Percentiles rank a stretch among this genome's conserved stretches.
Evolutionary conservation across 1,284 basidiomycete genomes (phyloP).

Genomic region (Erythrobasidium hasegawianum): DNA sequence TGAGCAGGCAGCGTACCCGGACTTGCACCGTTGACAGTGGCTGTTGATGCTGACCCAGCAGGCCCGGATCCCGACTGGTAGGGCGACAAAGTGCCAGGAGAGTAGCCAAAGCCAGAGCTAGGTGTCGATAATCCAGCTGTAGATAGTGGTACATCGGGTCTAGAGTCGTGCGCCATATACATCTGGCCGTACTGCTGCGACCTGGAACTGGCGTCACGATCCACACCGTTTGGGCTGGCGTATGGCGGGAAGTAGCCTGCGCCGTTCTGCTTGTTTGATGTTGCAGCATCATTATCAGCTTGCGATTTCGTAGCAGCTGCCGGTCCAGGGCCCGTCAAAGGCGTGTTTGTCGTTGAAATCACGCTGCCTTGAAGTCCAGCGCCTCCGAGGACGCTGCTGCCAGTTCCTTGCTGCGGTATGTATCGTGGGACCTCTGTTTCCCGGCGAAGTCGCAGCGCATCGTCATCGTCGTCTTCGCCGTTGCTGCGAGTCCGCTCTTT

Average conservation of each 20-base stretch:
- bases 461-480: too few relatives aligned
- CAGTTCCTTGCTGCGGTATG: constrained; percentile 12
- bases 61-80: background rate
- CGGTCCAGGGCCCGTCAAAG: background rate
- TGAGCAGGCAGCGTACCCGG: too few relatives aligned
- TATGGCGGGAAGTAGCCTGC: background rate
- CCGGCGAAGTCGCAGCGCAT: constrained; percentile 8
- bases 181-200: too few relatives aligned
- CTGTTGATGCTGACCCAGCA: background rate
- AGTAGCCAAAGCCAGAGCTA: background rate
- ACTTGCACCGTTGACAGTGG: background rate
- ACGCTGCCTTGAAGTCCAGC: background rate
- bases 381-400: constrained; percentile 5
- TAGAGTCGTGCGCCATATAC: background rate
- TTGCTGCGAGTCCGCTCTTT: too few relatives aligned
- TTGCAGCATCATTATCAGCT: too few relatives aligned
- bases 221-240: background rate
- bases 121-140: background rate
- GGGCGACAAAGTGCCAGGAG: background rate
- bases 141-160: background rate
- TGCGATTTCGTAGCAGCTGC: too few relatives aligned
- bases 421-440: constrained; percentile 21
- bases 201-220: background rate
- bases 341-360: background rate
- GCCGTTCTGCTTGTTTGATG: background rate